A percentile compares a stretch with the other conserved stretches of the same genome.
phyloP scores from a whole-genome alignment of 1,139 yeast species.

The Candida pseudoviswanathii region DNA sequence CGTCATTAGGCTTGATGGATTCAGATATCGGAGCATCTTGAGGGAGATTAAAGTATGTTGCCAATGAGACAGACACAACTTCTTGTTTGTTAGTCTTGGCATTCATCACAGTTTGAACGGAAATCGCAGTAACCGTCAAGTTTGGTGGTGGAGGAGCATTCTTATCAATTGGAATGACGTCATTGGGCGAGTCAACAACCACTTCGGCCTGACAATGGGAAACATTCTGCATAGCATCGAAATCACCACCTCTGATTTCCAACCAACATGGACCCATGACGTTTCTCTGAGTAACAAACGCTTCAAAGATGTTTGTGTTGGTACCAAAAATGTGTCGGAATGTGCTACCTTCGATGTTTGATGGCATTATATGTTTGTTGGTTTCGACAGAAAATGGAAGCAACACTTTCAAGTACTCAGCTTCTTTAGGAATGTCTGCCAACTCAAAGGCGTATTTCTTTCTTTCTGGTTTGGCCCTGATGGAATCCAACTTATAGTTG shows the following conservation, averaged over 20 bases:
- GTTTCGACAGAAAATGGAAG: constrained; percentile 70
- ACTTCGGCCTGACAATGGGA: constrained; percentile 85
- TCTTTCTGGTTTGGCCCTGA: constrained; percentile 70
- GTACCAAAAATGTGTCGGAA: constrained; percentile 83
- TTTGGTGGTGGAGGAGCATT: constrained; percentile 56
- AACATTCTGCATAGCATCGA: constrained; percentile 59
- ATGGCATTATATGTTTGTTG: constrained; percentile 54
- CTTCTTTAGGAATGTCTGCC: constrained; percentile 74
- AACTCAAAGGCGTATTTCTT: constrained; percentile 90
- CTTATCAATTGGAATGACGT: constrained; percentile 54
- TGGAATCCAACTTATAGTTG: constrained; percentile 59
- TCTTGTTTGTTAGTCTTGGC: constrained; percentile 77
- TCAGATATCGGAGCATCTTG: constrained; percentile 73
- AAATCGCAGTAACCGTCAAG: constrained; percentile 70
- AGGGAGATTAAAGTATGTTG: constrained; percentile 65
- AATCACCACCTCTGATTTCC: constrained; percentile 65
- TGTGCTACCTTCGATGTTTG: constrained; percentile 72
- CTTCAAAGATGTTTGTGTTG: constrained; percentile 73
- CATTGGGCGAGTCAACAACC: constrained; percentile 52
- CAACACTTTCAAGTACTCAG: constrained; percentile 78
- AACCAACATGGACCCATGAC: constrained; percentile 99
- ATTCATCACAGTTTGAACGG: constrained; percentile 82
- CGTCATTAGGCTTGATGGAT: constrained; percentile 53
- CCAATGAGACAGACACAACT: constrained; percentile 77
- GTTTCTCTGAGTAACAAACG: constrained; percentile 78